Evolutionary conservation across 2,329 filamentous ascomycete species (phyloP).

Genomic region (Fusarium sp.): DNA sequence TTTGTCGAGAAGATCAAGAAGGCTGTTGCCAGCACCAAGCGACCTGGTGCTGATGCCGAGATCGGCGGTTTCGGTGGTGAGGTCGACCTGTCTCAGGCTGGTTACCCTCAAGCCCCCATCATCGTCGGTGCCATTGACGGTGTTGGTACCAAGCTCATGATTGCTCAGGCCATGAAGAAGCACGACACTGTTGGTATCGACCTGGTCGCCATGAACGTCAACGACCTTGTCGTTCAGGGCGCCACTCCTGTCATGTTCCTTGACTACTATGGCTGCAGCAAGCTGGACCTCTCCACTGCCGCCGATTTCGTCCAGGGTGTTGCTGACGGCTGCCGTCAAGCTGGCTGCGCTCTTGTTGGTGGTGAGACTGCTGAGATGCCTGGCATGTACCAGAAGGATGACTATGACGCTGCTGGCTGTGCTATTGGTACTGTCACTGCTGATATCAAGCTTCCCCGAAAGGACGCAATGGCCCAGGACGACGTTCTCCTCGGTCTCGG

Average conservation of each 20-base stretch:
- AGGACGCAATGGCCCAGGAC: conserved; percentile 81
- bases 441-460: conserved; percentile 81
- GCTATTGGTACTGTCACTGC: conserved; percentile 87
- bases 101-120: conserved; percentile 81
- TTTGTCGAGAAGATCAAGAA: conserved; percentile 94
- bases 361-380: conserved; percentile 99
- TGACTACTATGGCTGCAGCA: conserved; percentile 96
- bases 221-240: conserved; percentile 96
- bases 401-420: conserved; percentile 94
- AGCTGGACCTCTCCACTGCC: conserved; percentile 83
- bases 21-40: conserved; percentile 86
- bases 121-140: conserved; percentile 96
- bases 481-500: conserved; percentile 89
- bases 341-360: conserved; percentile 92
- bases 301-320: conserved; percentile 93
- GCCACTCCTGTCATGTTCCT: conserved; percentile 96
- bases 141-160: conserved; percentile 96
- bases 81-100: conserved; percentile 74
- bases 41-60: conserved; percentile 89
- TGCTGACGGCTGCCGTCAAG: conserved; percentile 86
- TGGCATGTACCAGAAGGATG: conserved; percentile 88
- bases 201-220: conserved; percentile 98
- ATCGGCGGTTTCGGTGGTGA: conserved; percentile 95
- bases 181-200: conserved; percentile 97
- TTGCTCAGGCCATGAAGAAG: conserved; percentile 90